These are phyloP conservation scores for Arthrinium puccinioides DNA, from an alignment of 2,329 filamentous ascomycete genomes.

Conservation along the genomic window DNA sequence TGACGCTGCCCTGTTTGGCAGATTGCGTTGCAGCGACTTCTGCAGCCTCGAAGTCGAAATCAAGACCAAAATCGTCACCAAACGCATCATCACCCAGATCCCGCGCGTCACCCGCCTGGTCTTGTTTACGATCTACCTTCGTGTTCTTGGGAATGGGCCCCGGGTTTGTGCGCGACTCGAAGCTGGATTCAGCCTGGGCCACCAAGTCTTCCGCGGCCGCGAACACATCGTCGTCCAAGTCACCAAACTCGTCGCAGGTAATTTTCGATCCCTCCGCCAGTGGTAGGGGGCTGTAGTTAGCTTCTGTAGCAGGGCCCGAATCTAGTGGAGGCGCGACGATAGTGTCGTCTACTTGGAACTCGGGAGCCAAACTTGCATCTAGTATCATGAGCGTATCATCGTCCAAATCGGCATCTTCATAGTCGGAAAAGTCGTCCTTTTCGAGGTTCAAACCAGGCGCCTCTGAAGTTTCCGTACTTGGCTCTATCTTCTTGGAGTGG, in stretches of 20 bases:
- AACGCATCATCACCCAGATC: slow-evolving; percentile 39
- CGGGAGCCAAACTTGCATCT: slow-evolving; percentile 30
- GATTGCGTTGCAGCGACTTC: slow-evolving; percentile 69
- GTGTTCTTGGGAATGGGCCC: no score
- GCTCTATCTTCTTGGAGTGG: slow-evolving; percentile 1
- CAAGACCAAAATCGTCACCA: slow-evolving; percentile 68
- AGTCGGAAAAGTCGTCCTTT: slow-evolving; percentile 33
- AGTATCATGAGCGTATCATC: slow-evolving; percentile 52
- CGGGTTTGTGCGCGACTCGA: slow-evolving; percentile 9
- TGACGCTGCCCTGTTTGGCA: slow-evolving; percentile 18
- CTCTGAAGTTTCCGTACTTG: not conserved
- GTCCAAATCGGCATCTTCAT: slow-evolving; percentile 51
- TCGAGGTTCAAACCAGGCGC: not conserved
- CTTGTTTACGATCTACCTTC: not conserved
- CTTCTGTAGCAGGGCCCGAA: slow-evolving; percentile 10
- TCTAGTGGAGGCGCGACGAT: slow-evolving; percentile 8
- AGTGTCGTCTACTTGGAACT: slow-evolving; percentile 2
- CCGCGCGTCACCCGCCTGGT: slow-evolving; percentile 4
- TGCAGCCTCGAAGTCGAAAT: slow-evolving; percentile 70
- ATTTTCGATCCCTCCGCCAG: slow-evolving; percentile 7
- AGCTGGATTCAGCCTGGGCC: slow-evolving; percentile 23
- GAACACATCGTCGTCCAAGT: slow-evolving; percentile 56
- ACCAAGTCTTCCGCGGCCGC: slow-evolving; percentile 37
- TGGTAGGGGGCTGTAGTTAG: slow-evolving; percentile 3
- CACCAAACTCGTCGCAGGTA: slow-evolving; percentile 55